Conservation (phyloP, 768 basidiomycete genomes). For the Tephrocybe sp. region DNA sequence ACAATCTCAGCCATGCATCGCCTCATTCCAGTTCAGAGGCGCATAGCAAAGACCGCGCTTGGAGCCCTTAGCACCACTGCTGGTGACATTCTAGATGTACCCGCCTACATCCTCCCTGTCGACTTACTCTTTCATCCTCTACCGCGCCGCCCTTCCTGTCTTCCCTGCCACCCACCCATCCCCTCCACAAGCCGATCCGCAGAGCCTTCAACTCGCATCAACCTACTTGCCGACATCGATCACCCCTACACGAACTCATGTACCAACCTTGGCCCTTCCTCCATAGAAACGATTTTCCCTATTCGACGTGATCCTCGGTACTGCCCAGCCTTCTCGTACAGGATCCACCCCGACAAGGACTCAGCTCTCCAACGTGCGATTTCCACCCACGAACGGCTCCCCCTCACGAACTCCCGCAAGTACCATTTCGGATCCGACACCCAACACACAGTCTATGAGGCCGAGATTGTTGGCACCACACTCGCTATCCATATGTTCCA, state of each 20-base stretch:
- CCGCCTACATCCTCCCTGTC: slow-evolving; percentile 10
- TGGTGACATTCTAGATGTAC: slow-evolving; percentile 5
- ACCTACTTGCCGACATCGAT: no score
- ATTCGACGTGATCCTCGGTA: no score
- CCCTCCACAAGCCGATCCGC: no score
- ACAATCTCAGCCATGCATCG: slow-evolving; percentile 3
- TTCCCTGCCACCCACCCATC: slow-evolving; percentile 12
- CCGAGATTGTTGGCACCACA: not conserved
- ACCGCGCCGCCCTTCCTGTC: not conserved
- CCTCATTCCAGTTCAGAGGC: slow-evolving; percentile 2
- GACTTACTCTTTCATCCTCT: slow-evolving; percentile 1
- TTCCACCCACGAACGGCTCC: no score
- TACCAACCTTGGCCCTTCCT: no score
- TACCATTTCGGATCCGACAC: slow-evolving; percentile 19
- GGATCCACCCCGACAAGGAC: no score
- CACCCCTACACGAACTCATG: no score
- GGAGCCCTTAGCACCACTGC: slow-evolving; percentile 8
- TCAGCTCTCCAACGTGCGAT: no score
- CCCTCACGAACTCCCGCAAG: no score
- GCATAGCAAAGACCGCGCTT: not conserved
- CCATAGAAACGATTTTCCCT: no score
- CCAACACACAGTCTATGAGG: slow-evolving; percentile 3
- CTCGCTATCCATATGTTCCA: not conserved
- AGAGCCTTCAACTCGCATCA: no score
- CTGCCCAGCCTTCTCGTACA: no score